These are phyloP conservation scores for Pseudomonodictys pantanalensis DNA, from an alignment of 495 filamentous ascomycete species.

Conservation along the genomic window DNA sequence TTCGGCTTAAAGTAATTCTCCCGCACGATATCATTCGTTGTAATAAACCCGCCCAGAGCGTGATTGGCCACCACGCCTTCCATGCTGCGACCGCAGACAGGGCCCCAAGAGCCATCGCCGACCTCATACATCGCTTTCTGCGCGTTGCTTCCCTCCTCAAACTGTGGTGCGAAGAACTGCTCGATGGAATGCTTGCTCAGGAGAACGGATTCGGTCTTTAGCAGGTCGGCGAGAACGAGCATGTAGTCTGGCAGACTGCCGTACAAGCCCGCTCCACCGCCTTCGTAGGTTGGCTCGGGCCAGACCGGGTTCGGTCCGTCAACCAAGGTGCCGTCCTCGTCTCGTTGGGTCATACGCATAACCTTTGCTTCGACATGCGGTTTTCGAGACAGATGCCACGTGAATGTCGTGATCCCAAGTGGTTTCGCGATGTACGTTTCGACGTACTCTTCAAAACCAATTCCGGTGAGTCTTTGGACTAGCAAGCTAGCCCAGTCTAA, in stretches of 20 bases:
- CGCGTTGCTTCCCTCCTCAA: not conserved
- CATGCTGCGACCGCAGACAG: not conserved
- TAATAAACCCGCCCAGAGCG: slow-evolving; percentile 16
- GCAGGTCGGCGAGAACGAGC: slow-evolving; percentile 25
- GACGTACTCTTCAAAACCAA: slow-evolving; percentile 27
- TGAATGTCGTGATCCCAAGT: slow-evolving; percentile 26
- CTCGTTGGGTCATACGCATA: slow-evolving; percentile 4
- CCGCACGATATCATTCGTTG: slow-evolving; percentile 13
- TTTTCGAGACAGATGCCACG: slow-evolving; percentile 15
- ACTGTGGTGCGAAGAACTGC: slow-evolving; percentile 21
- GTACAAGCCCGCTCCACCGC: slow-evolving; percentile 24
- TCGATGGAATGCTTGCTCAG: slow-evolving; percentile 19
- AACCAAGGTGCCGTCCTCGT: slow-evolving; percentile 8
- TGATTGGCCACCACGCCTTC: slow-evolving; percentile 12
- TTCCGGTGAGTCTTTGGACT: slow-evolving; percentile 42
- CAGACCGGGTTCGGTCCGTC: not conserved
- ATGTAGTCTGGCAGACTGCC: slow-evolving; percentile 23
- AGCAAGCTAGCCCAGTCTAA: slow-evolving; percentile 54
- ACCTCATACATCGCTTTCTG: slow-evolving; percentile 1
- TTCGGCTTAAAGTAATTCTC: slow-evolving; percentile 26
- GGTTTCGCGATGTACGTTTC: slow-evolving; percentile 31
- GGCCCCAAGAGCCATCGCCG: not conserved
- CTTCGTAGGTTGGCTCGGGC: slow-evolving; percentile 9
- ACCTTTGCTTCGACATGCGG: slow-evolving; percentile 19
- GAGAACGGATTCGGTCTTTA: slow-evolving; percentile 15